Evolutionary conservation across 306 rosid genomes (phyloP).

Genomic region (Quercus engelmannii): DNA sequence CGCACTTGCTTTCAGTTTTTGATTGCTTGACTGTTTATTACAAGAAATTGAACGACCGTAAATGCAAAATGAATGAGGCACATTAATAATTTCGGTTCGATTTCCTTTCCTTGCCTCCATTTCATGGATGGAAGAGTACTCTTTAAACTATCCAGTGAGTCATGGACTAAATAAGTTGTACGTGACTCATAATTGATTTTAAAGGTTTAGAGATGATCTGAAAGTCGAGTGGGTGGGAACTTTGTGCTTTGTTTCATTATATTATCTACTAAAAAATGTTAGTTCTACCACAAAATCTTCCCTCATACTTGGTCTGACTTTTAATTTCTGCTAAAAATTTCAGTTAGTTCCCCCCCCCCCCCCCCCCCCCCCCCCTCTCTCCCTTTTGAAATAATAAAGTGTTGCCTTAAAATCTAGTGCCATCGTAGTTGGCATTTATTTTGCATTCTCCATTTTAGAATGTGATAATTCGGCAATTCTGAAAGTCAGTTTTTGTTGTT

Average conservation of each 20-base stretch:
- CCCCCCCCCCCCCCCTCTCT: too few species aligned
- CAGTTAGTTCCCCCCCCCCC: background rate
- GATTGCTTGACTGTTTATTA: background rate
- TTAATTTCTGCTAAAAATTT: background rate
- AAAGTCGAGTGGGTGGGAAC: too few species aligned
- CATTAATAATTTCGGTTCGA: background rate
- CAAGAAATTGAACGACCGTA: background rate
- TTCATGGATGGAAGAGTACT: background rate
- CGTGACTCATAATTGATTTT: background rate
- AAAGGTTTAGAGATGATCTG: background rate
- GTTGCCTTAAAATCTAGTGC: background rate
- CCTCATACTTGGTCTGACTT: background rate
- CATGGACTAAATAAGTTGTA: too few species aligned
- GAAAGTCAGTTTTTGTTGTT: background rate
- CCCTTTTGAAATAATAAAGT: background rate
- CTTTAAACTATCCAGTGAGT: background rate
- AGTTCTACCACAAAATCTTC: background rate
- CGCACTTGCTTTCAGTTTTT: background rate
- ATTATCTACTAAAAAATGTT: background rate
- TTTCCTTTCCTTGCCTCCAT: background rate
- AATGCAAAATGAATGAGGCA: background rate
- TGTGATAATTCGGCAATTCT: background rate
- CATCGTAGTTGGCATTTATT: background rate
- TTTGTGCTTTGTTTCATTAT: background rate
- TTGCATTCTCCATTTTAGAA: background rate